Base-by-base conservation (phyloP, 2,329 filamentous ascomycete species). In the Metarhizium anisopliae region DNA sequence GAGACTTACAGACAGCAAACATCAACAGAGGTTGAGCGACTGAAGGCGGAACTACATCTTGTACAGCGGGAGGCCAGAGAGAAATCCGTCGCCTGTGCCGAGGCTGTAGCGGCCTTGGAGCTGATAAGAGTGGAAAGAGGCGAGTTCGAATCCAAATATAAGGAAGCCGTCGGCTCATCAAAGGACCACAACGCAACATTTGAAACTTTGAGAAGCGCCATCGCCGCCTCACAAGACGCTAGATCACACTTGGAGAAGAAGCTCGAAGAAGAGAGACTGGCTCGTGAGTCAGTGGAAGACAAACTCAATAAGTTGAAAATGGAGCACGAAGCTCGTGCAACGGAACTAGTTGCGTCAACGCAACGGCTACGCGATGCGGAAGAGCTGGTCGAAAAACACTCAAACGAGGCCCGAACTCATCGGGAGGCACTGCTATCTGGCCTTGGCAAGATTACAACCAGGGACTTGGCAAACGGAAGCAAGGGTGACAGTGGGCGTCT, bases 61-160 rank as follows among this genome's bases (percentile, higher is more conserved):
- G 79, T 83, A 2, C 88, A 96, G 67, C 87, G 85, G 36, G 82
- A 87, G 56, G 84, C 88, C 25, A 82, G 94, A 57, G 90, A 97
- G 63, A 87, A 95, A 61, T 83, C 89, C 0, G 82, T 91, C n/a
- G 77, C 83, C 32, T 84, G 85, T 42, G 80, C 89, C 0, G 90
- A 96, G 68, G 86, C 92, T 1, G 78, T 88, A 55, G 83, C 90
- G 1, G 79, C 87, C 43, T 75, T 89, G 47, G 85, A 90, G 62
- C 74, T 96, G 57, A 74, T 96, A n/a, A 80, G 80, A 55, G 81
- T 95, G n/a, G 93, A 97, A 67, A 95, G 94, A 69, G 82, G 86
- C 3, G 90, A 95, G 60, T 70, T 96, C 14, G 78, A 81, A 54
- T 75, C 76, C 38, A 88, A 85, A 66, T 83, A 90, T 55, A 79